phyloP scores from a whole-genome alignment of 805 yeast species.

The Metschnikowia gelsemii region DNA sequence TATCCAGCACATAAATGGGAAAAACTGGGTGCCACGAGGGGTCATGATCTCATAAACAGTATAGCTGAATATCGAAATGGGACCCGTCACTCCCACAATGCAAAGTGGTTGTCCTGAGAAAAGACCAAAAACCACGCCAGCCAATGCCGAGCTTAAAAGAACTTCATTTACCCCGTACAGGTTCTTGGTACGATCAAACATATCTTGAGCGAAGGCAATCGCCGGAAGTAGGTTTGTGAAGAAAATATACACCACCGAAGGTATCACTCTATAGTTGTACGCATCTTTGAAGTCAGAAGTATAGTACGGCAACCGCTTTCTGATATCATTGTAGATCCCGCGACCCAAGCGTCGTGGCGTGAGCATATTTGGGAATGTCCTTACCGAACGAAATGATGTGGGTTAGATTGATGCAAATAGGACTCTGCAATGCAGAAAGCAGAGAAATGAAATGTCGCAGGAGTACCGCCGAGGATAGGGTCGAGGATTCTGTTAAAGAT shows the following conservation, averaged over 20 bases:
- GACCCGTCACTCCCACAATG: conserved; percentile 97
- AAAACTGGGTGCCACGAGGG: conserved; percentile 57
- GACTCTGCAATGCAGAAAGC: no score
- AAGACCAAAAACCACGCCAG: conserved; percentile 84
- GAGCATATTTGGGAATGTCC: conserved; percentile 3
- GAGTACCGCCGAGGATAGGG: no score
- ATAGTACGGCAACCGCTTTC: conserved; percentile 62
- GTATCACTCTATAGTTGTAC: conserved; percentile 80
- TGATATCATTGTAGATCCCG: conserved; percentile 57
- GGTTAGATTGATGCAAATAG: not conserved
- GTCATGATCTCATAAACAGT: conserved; percentile 75
- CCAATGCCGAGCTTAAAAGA: conserved; percentile 77
- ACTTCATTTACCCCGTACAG: conserved; percentile 93
- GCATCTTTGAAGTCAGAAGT: conserved; percentile 81
- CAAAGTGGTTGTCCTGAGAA: conserved; percentile 89
- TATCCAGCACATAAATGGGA: conserved; percentile 95
- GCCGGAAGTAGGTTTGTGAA: conserved; percentile 93
- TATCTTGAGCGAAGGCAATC: conserved; percentile 92
- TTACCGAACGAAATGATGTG: not conserved
- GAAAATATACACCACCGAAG: conserved; percentile 77
- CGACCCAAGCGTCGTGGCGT: conserved; percentile 28
- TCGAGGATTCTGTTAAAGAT: no score
- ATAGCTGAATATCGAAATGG: conserved; percentile 86
- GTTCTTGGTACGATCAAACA: conserved; percentile 87
- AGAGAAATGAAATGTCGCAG: not conserved